Base-by-base conservation (phyloP, 129 eudicot genomes). In the Helichrysum umbraculigerum region DNA sequence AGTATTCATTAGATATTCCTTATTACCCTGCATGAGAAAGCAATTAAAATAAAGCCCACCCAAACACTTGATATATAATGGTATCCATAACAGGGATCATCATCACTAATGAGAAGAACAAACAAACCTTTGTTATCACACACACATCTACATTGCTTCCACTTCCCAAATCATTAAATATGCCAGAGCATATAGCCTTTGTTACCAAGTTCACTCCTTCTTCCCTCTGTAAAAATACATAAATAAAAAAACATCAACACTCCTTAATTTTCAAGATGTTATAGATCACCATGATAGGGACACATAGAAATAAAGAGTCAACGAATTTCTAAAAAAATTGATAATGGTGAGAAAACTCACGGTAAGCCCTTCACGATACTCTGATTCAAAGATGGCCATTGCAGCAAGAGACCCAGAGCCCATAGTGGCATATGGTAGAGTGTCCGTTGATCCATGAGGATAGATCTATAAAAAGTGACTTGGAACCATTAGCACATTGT, bases 401-500 rank as follows among this genome's bases (percentile, higher is more conserved):
- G 98, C 98, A 72, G 98, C 97, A 76, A 93, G 93, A 22, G 98
- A 93, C 78, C 98, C 98, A 76, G 97, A 93, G 1, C 98, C 98
- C 98, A 93, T 93, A 22, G 98, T 93, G 22, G 98, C 97, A 84
- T 70, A 93, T 42, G 98, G 98, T 17, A 93, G 85, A 10, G 97
- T 83, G 81, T 93, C 97, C 0, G 98, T 93, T 68, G 98, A 93
- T 68, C 97, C 97, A 81, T 93, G 97, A 68, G 98, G 98, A 69
- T 93, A 93, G 29, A 93, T 93, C 98, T 93, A 76, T 44, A 19
- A 74, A 35, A 2, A 34, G 44, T 35, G 32, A 16, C 39, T 56
- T 37, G 29, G 35, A 73, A 74, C 37, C 21, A 57, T 82, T 56
- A 83, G 30, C 50, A 64, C 16, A 60, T 28, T 42, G 7, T 54